A percentile compares a stretch with the other conserved stretches of the same genome.
Evolutionary conservation across 495 filamentous ascomycete species (phyloP).

Genomic region (Tuber magnatum): DNA sequence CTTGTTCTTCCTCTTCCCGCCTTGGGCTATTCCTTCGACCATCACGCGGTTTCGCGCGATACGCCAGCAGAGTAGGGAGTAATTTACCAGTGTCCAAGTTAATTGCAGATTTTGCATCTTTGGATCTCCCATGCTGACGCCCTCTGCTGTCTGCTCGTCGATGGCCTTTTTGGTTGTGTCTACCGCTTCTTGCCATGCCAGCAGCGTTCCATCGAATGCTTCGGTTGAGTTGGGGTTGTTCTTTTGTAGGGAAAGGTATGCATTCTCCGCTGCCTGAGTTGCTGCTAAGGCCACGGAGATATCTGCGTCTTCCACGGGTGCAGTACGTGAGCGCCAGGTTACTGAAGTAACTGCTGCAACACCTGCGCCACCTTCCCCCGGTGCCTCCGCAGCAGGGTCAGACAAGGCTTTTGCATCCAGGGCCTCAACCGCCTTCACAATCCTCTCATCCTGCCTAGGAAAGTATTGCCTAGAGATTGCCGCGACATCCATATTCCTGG

Average conservation of each 20-base stretch:
- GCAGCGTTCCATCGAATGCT: constrained; percentile 85
- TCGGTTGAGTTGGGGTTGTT: constrained; percentile 53
- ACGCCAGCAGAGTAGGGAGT: constrained; percentile 85
- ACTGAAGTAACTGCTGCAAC: constrained; percentile 59
- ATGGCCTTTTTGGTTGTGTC: constrained; percentile 89
- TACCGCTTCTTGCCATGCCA: constrained; percentile 84
- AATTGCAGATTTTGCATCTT: constrained; percentile 90
- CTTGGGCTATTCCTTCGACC: constrained; percentile 52
- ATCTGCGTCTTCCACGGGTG: constrained; percentile 84
- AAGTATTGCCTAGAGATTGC: constrained; percentile 71
- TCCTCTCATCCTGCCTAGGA: constrained; percentile 50
- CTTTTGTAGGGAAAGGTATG: constrained; percentile 43
- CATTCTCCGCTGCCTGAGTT: constrained; percentile 50
- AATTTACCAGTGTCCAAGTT: constrained; percentile 86
- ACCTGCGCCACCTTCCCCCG: constrained; percentile 48
- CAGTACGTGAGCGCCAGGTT: constrained; percentile 80
- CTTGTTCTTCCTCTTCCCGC: constrained; percentile 54
- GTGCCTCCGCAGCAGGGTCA: constrained; percentile 55
- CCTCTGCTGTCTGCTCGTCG: constrained; percentile 76
- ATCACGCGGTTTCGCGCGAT: constrained; percentile 87
- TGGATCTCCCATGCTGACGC: constrained; percentile 72
- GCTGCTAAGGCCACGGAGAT: constrained; percentile 65
- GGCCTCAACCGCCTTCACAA: constrained; percentile 61
- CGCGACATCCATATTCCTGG: constrained; percentile 71
- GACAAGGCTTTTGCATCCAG: constrained; percentile 64